These are phyloP conservation scores for Pichia rugopelliculosa DNA, from an alignment of 805 yeast species.

Conservation along the genomic window DNA sequence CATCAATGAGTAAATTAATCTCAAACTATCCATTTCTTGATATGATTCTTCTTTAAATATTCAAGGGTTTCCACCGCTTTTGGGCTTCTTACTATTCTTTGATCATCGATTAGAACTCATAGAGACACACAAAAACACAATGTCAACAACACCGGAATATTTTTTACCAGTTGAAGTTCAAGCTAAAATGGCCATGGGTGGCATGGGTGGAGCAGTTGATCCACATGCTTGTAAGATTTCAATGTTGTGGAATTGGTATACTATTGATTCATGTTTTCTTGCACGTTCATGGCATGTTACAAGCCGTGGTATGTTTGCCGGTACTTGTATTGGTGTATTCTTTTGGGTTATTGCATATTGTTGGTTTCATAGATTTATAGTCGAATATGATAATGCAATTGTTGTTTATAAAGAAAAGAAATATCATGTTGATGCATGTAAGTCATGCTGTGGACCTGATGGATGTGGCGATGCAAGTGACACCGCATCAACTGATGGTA, in stretches of 20 bases:
- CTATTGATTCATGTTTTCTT: slow-evolving; percentile 58
- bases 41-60: neutral
- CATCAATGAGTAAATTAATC: neutral
- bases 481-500: neutral
- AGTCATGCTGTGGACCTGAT: slow-evolving; percentile 1
- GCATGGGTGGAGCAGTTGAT: neutral
- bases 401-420: slow-evolving; percentile 16
- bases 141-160: neutral
- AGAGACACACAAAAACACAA: neutral
- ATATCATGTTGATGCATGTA: neutral
- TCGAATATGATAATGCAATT: slow-evolving; percentile 43
- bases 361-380: slow-evolving; percentile 46
- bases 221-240: slow-evolving; percentile 20
- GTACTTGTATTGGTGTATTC: slow-evolving; percentile 67
- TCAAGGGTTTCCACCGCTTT: neutral
- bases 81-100: too few species aligned
- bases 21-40: too few species aligned
- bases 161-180: slow-evolving; percentile 12
- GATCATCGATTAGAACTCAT: too few species aligned
- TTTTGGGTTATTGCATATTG: slow-evolving; percentile 49
- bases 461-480: slow-evolving; percentile 4
- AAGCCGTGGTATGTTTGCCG: slow-evolving; percentile 57
- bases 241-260: slow-evolving; percentile 73
- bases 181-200: slow-evolving; percentile 15
- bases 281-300: slow-evolving; percentile 57